Percentiles rank a stretch among this genome's conserved stretches.
Evolutionary conservation across 164 flowering plant species (phyloP).

Genomic region (Houttuynia cordata): DNA sequence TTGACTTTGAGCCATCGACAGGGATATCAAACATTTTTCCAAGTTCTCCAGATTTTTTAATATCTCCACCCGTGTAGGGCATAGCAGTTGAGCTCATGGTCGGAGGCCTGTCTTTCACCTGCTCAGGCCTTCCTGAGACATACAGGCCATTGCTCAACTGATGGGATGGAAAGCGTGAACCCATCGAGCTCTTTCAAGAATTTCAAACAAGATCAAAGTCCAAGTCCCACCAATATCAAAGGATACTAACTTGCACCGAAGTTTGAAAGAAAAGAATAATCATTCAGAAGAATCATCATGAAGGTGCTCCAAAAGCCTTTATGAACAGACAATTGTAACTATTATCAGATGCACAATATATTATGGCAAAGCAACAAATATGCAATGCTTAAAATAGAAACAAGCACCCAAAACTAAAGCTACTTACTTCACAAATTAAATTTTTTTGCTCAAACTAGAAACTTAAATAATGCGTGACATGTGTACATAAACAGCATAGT

Average conservation of each 20-base stretch:
- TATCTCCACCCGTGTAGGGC: constrained; percentile 99
- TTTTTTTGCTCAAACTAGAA: too few species aligned
- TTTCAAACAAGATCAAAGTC: background rate
- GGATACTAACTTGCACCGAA: background rate
- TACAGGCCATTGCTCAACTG: constrained; percentile 88
- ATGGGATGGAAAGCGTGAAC: constrained; percentile 90
- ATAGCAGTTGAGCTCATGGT: constrained; percentile 82
- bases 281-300: background rate
- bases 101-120: constrained; percentile 76
- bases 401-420: too few species aligned
- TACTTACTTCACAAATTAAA: too few species aligned
- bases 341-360: background rate
- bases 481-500: too few species aligned
- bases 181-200: constrained; percentile 39
- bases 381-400: background rate
- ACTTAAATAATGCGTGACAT: too few species aligned
- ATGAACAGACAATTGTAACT: background rate
- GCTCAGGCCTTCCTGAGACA: constrained; percentile 92
- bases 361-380: background rate
- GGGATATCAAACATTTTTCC: constrained; percentile 98
- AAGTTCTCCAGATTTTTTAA: constrained; percentile 90
- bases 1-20: constrained; percentile 69
- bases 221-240: background rate
- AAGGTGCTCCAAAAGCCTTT: background rate
- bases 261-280: too few species aligned